These are phyloP conservation scores for Fennellomyces sp. DNA, from an alignment of 371 early-diverging fungal species.

Conservation along the genomic window DNA sequence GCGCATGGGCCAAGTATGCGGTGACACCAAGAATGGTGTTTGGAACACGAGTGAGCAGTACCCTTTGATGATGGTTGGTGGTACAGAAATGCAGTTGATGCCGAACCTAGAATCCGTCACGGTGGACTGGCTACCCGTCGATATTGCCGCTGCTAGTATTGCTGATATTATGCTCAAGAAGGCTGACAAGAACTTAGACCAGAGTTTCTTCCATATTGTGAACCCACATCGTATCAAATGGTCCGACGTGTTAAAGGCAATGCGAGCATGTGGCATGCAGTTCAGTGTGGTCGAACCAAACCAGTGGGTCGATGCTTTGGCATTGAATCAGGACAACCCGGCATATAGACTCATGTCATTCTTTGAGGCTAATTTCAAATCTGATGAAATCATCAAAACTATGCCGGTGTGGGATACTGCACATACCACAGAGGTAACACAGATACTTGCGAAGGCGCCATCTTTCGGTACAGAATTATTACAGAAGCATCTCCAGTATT, in stretches of 20 bases:
- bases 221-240: conserved; percentile 27
- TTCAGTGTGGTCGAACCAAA: conserved; percentile 25
- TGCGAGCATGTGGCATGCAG: conserved; percentile 24
- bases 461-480: conserved; percentile 7
- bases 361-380: conserved; percentile 13
- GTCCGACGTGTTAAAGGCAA: conserved; percentile 22
- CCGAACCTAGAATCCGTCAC: background rate
- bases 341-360: conserved; percentile 33
- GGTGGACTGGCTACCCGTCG: conserved; percentile 42
- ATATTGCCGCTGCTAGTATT: conserved; percentile 36
- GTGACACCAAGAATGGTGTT: conserved; percentile 35
- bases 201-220: conserved; percentile 35
- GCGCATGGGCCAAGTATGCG: conserved; percentile 47
- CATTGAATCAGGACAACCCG: conserved; percentile 33
- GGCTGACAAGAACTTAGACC: conserved; percentile 11
- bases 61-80: conserved; percentile 37
- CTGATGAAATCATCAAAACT: background rate
- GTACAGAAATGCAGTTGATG: conserved; percentile 26
- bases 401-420: conserved; percentile 12
- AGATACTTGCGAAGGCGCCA: conserved; percentile 5
- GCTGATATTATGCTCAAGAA: conserved; percentile 34
- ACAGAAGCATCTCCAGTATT: conserved; percentile 10
- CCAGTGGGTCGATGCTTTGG: conserved; percentile 31
- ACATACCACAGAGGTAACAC: conserved; percentile 3
- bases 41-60: conserved; percentile 51